These are phyloP conservation scores for Mrakia hoshinonis DNA, from an alignment of 768 basidiomycete genomes.

Conservation along the genomic window DNA sequence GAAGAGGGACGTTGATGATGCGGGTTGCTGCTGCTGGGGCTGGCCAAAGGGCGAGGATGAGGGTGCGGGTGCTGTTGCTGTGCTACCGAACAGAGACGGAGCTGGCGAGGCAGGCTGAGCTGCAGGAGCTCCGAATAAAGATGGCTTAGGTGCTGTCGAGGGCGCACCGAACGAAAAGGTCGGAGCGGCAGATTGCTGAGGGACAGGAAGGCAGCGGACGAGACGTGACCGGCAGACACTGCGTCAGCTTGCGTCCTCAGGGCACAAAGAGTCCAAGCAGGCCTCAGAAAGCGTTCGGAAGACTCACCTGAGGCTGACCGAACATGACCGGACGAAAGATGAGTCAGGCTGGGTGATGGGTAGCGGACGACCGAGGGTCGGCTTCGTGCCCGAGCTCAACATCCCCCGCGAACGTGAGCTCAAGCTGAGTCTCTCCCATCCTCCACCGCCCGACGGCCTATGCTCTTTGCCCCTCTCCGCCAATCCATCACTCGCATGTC, in stretches of 20 bases:
- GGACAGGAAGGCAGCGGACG: not conserved
- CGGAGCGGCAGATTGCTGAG: not conserved
- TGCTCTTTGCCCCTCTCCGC: too few relatives aligned
- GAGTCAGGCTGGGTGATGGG: not conserved
- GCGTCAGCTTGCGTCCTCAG: not conserved
- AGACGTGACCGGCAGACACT: not conserved
- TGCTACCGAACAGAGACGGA: slow-evolving; percentile 15
- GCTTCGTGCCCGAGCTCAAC: too few relatives aligned
- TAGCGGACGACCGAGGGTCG: not conserved
- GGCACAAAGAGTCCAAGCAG: too few relatives aligned
- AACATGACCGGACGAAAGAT: not conserved
- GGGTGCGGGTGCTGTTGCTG: slow-evolving; percentile 9
- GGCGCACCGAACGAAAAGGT: slow-evolving; percentile 19
- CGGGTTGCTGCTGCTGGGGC: slow-evolving; percentile 13
- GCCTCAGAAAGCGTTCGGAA: too few relatives aligned
- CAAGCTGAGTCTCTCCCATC: too few relatives aligned
- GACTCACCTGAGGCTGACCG: slow-evolving; percentile 1
- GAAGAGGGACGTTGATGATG: not conserved
- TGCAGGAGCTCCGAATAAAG: slow-evolving; percentile 17
- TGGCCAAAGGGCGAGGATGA: slow-evolving; percentile 20
- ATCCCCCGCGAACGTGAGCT: too few relatives aligned
- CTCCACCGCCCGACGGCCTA: too few relatives aligned
- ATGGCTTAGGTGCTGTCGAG: slow-evolving; percentile 16
- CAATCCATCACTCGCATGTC: too few relatives aligned
- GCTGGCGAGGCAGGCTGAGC: not conserved